Percentiles rank a stretch among this genome's conserved stretches.
Conservation (phyloP, 495 filamentous ascomycete genomes). For the Neurospora sp. region DNA sequence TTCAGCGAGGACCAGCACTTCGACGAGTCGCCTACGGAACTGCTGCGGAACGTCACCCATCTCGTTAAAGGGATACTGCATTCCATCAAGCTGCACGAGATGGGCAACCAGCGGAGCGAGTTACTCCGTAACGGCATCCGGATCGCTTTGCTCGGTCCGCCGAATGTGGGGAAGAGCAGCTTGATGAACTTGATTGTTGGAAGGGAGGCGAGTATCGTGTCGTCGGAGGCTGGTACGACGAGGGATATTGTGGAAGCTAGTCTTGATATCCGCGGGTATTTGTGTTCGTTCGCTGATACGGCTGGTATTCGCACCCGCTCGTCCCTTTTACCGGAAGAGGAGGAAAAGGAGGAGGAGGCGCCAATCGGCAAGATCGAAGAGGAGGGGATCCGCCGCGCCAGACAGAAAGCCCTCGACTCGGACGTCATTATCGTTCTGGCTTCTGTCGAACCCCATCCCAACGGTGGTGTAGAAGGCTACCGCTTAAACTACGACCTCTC, state of each 20-base stretch:
- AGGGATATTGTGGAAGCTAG: conserved; percentile 89
- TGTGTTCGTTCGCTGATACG: conserved; percentile 84
- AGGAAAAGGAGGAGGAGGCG: conserved; percentile 3
- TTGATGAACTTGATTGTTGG: conserved; percentile 87
- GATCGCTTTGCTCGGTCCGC: conserved; percentile 77
- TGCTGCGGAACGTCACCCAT: conserved; percentile 55
- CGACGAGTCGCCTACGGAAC: conserved; percentile 68
- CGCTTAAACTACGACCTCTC: conserved; percentile 37
- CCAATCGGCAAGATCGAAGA: conserved; percentile 66
- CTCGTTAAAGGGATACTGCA: conserved; percentile 50
- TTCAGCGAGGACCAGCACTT: conserved; percentile 97
- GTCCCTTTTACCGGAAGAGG: conserved; percentile 8
- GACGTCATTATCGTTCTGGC: conserved; percentile 79
- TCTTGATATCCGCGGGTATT: conserved; percentile 80
- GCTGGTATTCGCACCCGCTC: conserved; percentile 58
- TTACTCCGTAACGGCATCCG: conserved; percentile 76
- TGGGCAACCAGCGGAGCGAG: conserved; percentile 74
- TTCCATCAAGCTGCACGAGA: conserved; percentile 56
- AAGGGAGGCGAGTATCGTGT: conserved; percentile 89
- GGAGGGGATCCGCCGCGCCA: conserved; percentile 85
- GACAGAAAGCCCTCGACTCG: conserved; percentile 66
- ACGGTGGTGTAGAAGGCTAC: conserved; percentile 16
- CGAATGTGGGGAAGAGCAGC: conserved; percentile 93
- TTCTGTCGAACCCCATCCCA: conserved; percentile 46
- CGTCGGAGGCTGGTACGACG: conserved; percentile 82